Base-by-base conservation (phyloP, 305 asterid genomes). In the Fraxinus velutina region DNA sequence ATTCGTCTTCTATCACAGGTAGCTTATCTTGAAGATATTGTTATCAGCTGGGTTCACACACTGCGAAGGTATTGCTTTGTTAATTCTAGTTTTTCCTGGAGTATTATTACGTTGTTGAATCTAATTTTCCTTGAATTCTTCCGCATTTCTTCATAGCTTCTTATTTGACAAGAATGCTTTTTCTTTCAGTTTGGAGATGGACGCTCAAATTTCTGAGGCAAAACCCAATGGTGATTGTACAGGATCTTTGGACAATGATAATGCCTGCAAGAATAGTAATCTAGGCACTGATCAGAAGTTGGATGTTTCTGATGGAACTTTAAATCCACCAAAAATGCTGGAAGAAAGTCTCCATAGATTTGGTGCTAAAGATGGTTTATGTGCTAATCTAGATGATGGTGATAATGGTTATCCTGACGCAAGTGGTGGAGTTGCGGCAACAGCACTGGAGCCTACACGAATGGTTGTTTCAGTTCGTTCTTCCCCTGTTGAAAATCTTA, bases 11-110 rank as follows among this genome's bases (percentile, higher is more conserved):
- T 92, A 47, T 96, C 99, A 74, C 99, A 96, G 85, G 95, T 93
- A 82, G 97, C 99, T 79, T 94, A 90, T 88, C 94, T 96, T 60
- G 99, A 96, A 81, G 98, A 96, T 85, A 87, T 94, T 92, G 92
- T 94, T 71, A 85, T 84, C 83, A 87, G 92, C 88, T 93, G 98
- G 98, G 97, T 91, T 2, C 90, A 93, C 82, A 80, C 89, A 74
- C 78, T 96, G 83, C 94, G 89, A 80, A 90, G 99, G 99, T 96
- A 92, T 79, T 83, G 24, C 76, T 73, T 55, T 75, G 80, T 81
- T 70, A 12, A 6, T 81, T 34, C 37, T 32, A 77, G 57, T 76
- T 9, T 75, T 37, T 82, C 66, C 75, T 70, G 37, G 24, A 27
- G 30, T 27, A 57, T 21, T 44, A 10, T 73, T 60, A 2, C 3